phyloP scores from a whole-genome alignment of 1,139 yeast species.

The Wickerhamomyces sp. region DNA sequence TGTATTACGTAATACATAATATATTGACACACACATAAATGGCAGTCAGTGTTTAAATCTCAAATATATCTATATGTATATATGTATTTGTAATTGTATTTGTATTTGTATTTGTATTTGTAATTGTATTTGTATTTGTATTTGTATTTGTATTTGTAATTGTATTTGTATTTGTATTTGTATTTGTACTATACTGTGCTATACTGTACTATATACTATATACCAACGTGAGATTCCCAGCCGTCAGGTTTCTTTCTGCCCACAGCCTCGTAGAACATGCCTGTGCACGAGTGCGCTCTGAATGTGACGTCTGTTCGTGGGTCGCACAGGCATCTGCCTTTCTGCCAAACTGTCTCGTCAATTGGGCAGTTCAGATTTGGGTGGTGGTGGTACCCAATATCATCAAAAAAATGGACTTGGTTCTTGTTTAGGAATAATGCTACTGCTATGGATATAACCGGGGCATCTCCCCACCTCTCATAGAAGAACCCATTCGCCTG shows the following conservation, averaged over 20 bases:
- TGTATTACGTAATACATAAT: neutral
- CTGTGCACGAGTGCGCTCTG: slow-evolving; percentile 39
- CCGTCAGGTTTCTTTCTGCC: slow-evolving; percentile 43
- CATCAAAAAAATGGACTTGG: slow-evolving; percentile 48
- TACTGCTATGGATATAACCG: slow-evolving; percentile 57
- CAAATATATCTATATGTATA: no score
- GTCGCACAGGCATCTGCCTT: slow-evolving; percentile 50
- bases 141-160: no score
- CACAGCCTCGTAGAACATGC: slow-evolving; percentile 43
- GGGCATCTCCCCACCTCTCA: slow-evolving; percentile 72
- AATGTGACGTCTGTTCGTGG: slow-evolving; percentile 35
- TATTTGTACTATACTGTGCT: no score
- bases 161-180: no score
- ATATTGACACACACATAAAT: neutral
- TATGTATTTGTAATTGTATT: no score
- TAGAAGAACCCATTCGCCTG: slow-evolving; percentile 57
- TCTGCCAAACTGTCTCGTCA: slow-evolving; percentile 37
- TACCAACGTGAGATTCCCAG: slow-evolving; percentile 37
- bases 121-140: no score
- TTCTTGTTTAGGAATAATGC: slow-evolving; percentile 44
- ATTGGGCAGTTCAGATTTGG: slow-evolving; percentile 62
- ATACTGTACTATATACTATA: no score
- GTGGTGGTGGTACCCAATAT: slow-evolving; percentile 53
- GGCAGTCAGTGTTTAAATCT: neutral
- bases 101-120: no score